Conservation (phyloP, 1,284 basidiomycete genomes). For the Exobasidium cylindrosporum region DNA sequence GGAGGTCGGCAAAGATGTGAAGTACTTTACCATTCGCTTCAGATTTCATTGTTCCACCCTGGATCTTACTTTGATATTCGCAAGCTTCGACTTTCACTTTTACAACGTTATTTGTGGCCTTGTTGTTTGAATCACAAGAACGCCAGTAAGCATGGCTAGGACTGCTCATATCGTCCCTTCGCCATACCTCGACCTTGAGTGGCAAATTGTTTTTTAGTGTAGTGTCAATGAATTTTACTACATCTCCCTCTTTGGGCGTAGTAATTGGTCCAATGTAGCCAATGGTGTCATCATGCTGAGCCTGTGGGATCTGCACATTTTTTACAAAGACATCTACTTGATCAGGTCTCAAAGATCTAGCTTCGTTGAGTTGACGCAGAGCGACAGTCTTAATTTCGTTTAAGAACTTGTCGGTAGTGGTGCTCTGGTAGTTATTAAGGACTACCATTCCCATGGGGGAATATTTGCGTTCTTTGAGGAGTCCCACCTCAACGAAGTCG, state of each 20-base stretch:
- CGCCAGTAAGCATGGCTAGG: conserved; percentile 9
- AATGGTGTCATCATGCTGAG: not conserved
- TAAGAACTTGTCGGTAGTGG: not conserved
- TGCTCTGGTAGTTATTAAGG: not conserved
- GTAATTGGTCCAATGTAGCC: not conserved
- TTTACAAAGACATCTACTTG: not conserved
- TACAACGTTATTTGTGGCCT: no score
- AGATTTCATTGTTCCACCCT: not conserved
- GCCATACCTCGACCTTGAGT: conserved; percentile 8
- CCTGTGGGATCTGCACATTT: not conserved
- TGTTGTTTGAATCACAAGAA: not conserved
- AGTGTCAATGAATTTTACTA: not conserved
- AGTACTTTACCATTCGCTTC: not conserved
- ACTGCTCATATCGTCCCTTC: not conserved
- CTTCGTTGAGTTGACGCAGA: not conserved
- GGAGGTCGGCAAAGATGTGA: not conserved
- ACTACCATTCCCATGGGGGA: not conserved
- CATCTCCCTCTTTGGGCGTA: not conserved
- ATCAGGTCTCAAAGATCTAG: not conserved
- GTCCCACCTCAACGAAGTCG: not conserved
- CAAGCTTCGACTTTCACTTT: not conserved
- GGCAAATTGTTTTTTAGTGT: not conserved
- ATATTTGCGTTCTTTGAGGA: not conserved
- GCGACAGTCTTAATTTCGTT: not conserved
- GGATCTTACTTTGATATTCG: not conserved